Conservation (phyloP, 768 basidiomycete genomes). For the Kwoniella sp. region DNA sequence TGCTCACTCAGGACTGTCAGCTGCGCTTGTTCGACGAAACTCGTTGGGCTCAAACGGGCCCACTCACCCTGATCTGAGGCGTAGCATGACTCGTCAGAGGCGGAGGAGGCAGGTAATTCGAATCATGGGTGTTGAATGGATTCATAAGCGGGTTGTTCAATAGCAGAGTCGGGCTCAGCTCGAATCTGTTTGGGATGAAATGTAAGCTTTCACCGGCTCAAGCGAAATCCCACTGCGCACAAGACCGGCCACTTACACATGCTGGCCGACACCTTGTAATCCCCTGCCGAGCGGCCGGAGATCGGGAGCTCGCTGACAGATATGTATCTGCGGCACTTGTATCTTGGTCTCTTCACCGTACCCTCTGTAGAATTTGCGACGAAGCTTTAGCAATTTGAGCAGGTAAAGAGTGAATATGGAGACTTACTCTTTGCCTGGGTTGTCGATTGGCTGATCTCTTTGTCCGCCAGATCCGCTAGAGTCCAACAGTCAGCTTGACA, state of each 20-base stretch:
- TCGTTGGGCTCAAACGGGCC: too few species aligned
- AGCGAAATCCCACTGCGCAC: too few species aligned
- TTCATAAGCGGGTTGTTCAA: slow-evolving; percentile 50
- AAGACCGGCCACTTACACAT: slow-evolving; percentile 37
- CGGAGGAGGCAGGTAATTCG: slow-evolving; percentile 53
- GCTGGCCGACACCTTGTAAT: slow-evolving; percentile 50
- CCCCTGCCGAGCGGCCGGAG: slow-evolving; percentile 45
- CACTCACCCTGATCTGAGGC: slow-evolving; percentile 24
- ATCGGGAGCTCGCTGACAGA: slow-evolving; percentile 71
- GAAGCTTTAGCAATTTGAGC: background rate
- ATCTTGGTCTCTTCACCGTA: slow-evolving; percentile 61
- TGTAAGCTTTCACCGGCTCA: too few species aligned
- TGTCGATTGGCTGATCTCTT: slow-evolving; percentile 44
- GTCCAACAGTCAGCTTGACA: slow-evolving; percentile 8
- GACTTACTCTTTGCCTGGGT: slow-evolving; percentile 58
- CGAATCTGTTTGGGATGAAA: slow-evolving; percentile 41
- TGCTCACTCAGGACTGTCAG: background rate
- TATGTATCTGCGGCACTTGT: slow-evolving; percentile 82
- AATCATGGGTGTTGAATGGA: slow-evolving; percentile 48
- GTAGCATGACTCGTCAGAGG: slow-evolving; percentile 31
- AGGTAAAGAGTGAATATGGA: background rate
- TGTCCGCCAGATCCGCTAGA: slow-evolving; percentile 45
- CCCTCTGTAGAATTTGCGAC: slow-evolving; percentile 41
- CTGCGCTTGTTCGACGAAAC: too few species aligned
- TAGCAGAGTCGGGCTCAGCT: slow-evolving; percentile 51